Percentiles rank a stretch among this genome's conserved stretches.
Evolutionary conservation across 495 filamentous ascomycete genomes (phyloP).

Genomic region (Penicillium canescens): DNA sequence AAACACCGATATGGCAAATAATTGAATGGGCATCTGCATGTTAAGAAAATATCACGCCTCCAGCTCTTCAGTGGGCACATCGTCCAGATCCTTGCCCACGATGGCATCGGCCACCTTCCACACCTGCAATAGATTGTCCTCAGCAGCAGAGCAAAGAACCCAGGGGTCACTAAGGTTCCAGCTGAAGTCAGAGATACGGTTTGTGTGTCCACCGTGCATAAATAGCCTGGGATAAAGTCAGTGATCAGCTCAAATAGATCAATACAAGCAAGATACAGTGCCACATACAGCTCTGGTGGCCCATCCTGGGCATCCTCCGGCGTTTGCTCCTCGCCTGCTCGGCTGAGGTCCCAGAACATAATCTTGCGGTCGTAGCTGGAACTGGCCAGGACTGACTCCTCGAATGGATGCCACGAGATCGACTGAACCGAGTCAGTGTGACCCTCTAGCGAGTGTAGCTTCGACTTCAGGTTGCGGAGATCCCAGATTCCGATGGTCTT

Average conservation of each 20-base stretch:
- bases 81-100: constrained; percentile 76
- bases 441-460: constrained; percentile 80
- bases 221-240: constrained; percentile 61
- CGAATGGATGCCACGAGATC: constrained; percentile 89
- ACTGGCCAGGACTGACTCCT: constrained; percentile 84
- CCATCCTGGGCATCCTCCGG: constrained; percentile 97
- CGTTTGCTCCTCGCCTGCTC: constrained; percentile 89
- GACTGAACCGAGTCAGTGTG: constrained; percentile 89
- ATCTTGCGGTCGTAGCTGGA: constrained; percentile 90
- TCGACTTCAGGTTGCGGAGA: constrained; percentile 80
- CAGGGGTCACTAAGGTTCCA: constrained; percentile 97
- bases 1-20: constrained; percentile 2
- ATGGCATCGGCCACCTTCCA: constrained; percentile 94
- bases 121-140: constrained; percentile 95
- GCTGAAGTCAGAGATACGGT: constrained; percentile 92
- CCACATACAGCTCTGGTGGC: constrained; percentile 84
- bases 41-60: constrained; percentile 48
- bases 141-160: constrained; percentile 90
- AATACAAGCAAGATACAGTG: constrained; percentile 1
- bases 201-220: constrained; percentile 99
- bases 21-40: background rate
- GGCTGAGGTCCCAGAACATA: constrained; percentile 93
- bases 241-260: constrained; percentile 20
- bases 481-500: constrained; percentile 97
- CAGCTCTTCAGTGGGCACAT: constrained; percentile 77